phyloP scores from a whole-genome alignment of 768 basidiomycete genomes.

The Cubamyces sp. region DNA sequence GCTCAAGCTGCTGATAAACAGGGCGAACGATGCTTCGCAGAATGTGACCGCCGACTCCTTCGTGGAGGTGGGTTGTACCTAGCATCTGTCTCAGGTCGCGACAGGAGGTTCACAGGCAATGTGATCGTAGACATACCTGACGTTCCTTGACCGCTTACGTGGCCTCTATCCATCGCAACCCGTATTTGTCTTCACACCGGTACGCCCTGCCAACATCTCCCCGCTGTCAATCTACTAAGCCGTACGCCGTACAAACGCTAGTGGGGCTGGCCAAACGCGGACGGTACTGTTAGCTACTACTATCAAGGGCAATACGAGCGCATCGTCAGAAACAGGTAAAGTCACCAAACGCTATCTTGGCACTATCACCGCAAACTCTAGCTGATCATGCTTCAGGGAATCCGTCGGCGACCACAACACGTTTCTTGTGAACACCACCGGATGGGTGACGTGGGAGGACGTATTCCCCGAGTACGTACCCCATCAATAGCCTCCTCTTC shows the following conservation, averaged over 20 bases:
- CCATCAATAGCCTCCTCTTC: not conserved
- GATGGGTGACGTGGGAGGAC: slow-evolving; percentile 56
- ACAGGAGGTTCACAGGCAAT: not conserved
- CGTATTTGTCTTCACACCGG: slow-evolving; percentile 58
- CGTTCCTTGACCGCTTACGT: slow-evolving; percentile 50
- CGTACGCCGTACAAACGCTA: slow-evolving; percentile 18
- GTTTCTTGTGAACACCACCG: slow-evolving; percentile 58
- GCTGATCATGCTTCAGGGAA: slow-evolving; percentile 3
- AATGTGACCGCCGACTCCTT: slow-evolving; percentile 49
- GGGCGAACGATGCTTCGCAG: slow-evolving; percentile 61
- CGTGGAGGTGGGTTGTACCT: slow-evolving; percentile 39
- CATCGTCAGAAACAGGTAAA: slow-evolving; percentile 47
- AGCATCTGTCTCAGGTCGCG: not conserved
- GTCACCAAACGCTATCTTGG: not conserved
- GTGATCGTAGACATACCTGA: slow-evolving; percentile 41
- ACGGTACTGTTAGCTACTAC: slow-evolving; percentile 49
- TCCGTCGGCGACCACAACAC: slow-evolving; percentile 50
- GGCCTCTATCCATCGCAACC: slow-evolving; percentile 48
- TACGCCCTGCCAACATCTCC: slow-evolving; percentile 27
- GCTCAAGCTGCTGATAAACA: slow-evolving; percentile 21
- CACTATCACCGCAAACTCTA: no score
- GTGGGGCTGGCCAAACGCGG: slow-evolving; percentile 62
- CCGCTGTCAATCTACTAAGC: not conserved
- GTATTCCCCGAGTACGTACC: slow-evolving; percentile 47
- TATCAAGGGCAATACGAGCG: slow-evolving; percentile 51